phyloP scores from a whole-genome alignment of 2,329 filamentous ascomycete species.

The Knoxdaviesia capensis region DNA sequence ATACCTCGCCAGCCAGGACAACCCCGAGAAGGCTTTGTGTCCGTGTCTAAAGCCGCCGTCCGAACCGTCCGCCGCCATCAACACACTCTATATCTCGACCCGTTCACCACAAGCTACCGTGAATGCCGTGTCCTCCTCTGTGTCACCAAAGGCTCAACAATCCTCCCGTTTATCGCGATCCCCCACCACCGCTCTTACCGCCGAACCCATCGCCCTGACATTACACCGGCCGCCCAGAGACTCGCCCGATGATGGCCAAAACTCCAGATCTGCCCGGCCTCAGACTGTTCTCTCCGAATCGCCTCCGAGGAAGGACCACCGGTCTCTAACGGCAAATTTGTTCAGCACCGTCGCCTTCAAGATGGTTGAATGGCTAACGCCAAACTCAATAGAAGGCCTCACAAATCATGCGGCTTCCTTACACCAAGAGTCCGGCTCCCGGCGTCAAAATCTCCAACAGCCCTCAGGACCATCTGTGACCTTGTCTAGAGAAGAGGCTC shows the following conservation, averaged over 20 bases:
- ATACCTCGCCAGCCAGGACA: conserved; percentile 61
- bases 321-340: conserved; percentile 40
- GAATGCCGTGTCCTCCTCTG: background rate
- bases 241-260: background rate
- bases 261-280: background rate
- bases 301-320: conserved; percentile 30
- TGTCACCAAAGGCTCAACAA: background rate
- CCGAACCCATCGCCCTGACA: background rate
- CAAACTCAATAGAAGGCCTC: conserved; percentile 12
- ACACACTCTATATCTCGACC: conserved; percentile 15
- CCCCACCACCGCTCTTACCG: background rate
- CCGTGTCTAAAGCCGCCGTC: conserved; percentile 22
- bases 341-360: conserved; percentile 47
- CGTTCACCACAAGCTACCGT: background rate
- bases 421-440: conserved; percentile 1
- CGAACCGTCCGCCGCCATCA: conserved; percentile 22
- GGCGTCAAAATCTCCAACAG: background rate
- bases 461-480: too few relatives aligned
- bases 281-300: conserved; percentile 18
- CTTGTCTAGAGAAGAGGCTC: too few relatives aligned
- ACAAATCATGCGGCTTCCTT: conserved; percentile 2
- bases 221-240: background rate
- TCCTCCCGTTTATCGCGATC: too few relatives aligned
- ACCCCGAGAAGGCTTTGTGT: conserved; percentile 53
- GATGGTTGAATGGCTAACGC: conserved; percentile 52